phyloP scores from a whole-genome alignment of 148 eudicot species.

The Rhododendron ovatum region DNA sequence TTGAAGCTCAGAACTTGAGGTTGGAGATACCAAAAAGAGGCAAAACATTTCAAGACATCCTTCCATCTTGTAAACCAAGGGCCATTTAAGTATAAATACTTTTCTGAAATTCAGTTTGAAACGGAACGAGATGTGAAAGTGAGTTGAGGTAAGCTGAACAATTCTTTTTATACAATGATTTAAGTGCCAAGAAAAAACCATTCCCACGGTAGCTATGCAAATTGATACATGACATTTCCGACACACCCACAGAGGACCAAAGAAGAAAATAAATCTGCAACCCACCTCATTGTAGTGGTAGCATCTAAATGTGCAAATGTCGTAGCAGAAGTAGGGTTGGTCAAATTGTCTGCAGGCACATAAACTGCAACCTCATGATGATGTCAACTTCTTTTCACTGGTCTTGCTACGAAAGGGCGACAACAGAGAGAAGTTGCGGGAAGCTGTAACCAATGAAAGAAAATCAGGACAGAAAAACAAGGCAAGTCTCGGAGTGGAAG shows the following conservation, averaged over 20 bases:
- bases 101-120: not conserved
- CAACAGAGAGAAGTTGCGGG: conserved; percentile 76
- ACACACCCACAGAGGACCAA: not conserved
- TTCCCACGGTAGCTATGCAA: not conserved
- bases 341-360: not conserved
- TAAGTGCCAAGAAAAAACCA: not conserved
- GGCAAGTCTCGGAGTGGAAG: not conserved
- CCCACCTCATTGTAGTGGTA: not conserved
- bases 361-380: conserved; percentile 21
- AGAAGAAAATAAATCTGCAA: not conserved
- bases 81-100: not conserved
- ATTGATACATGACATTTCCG: not conserved
- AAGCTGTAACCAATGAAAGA: conserved; percentile 44
- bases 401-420: conserved; percentile 77
- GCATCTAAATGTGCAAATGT: not conserved
- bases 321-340: not conserved
- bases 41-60: not conserved
- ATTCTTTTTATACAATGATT: not conserved
- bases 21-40: not conserved
- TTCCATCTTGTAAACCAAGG: not conserved
- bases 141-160: not conserved
- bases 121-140: not conserved
- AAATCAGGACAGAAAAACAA: not conserved
- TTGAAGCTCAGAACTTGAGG: not conserved
- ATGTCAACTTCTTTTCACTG: conserved; percentile 55